Conservation (phyloP, 2,329 filamentous ascomycete genomes). For the Colletotrichum aenigma region DNA sequence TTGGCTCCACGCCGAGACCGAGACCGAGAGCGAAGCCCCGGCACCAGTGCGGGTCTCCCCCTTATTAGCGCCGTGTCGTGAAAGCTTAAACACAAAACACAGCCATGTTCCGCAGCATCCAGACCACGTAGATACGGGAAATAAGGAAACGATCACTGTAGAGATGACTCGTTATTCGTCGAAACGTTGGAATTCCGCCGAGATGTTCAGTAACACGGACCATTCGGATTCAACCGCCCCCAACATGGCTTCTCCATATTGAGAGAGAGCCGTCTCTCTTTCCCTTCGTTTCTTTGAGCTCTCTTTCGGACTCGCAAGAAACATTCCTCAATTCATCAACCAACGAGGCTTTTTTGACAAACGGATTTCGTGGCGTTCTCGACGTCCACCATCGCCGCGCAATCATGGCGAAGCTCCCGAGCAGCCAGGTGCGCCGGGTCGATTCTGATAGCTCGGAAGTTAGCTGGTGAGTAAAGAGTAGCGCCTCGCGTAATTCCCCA, state of each 20-base stretch:
- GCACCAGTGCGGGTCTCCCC: background rate
- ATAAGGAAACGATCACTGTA: background rate
- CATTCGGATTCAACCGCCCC: background rate
- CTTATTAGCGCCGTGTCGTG: background rate
- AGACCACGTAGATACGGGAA: background rate
- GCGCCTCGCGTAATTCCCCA: background rate
- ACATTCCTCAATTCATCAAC: background rate
- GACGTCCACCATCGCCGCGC: background rate
- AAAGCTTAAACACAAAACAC: background rate
- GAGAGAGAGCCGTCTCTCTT: background rate
- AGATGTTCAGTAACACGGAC: background rate
- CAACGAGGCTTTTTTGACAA: background rate
- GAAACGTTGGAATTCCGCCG: background rate
- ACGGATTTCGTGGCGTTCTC: background rate
- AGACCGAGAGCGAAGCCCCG: background rate
- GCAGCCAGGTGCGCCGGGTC: slow-evolving; percentile 4
- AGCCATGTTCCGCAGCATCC: background rate
- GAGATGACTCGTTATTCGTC: background rate
- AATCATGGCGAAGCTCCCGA: slow-evolving; percentile 10
- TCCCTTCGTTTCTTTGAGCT: background rate
- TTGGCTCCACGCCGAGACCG: background rate
- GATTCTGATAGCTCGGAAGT: slow-evolving; percentile 1
- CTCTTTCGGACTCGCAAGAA: slow-evolving; percentile 7
- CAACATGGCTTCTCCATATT: background rate
- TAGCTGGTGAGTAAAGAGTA: background rate